Base-by-base conservation (phyloP, 2,329 filamentous ascomycete species). In the Claviceps monticola region DNA sequence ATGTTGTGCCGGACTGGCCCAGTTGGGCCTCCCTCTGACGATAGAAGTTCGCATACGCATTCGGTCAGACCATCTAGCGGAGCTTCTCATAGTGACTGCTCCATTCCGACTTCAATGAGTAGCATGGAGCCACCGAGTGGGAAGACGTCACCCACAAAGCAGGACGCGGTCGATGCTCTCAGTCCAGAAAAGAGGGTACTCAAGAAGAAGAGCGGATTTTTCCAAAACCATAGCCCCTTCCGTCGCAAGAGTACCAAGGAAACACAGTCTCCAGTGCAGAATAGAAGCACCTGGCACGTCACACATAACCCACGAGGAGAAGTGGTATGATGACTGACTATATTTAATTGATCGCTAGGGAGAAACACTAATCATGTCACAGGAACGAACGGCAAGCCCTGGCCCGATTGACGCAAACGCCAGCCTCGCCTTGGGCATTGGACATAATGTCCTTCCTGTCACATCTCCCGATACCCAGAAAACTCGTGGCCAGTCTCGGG, bases 381-480 rank as follows among this genome's bases (percentile, higher is more conserved):
- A 66, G 9, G 70, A 75, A 41, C 70, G 73, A 16, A 71, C 72
- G 8, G 69, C 70, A 14, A 94, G 88, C 60, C 88, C 88, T 3
- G 88, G 94, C 50, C 86, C 86, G 1, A 90, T 93, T 39, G 93
- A 96, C 62, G 90, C 91, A 52, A 84, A 93, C 56, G 89, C 91
- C 41, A 95, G 86, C 64, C 83, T 97, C 60, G 91, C 95, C 55
- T 75, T 98, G 29, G 96, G 96, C 61, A 80, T 98, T 51, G 93
- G 93, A 7, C 88, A 94, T 60, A 98, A 98, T 60, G 88, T 98
- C 11, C 95, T 98, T 61, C 83, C 95, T 52, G 91, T 98, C 9
- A 85, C 86, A 13, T 85, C 85, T 8, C 84, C 88, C 0, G 86
- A 91, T 54, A 77, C 75, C 57, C 75, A 75, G 56, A 61, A 64